Evolutionary conservation across 805 yeast genomes (phyloP).

Genomic region (Brettanomyces sp.): DNA sequence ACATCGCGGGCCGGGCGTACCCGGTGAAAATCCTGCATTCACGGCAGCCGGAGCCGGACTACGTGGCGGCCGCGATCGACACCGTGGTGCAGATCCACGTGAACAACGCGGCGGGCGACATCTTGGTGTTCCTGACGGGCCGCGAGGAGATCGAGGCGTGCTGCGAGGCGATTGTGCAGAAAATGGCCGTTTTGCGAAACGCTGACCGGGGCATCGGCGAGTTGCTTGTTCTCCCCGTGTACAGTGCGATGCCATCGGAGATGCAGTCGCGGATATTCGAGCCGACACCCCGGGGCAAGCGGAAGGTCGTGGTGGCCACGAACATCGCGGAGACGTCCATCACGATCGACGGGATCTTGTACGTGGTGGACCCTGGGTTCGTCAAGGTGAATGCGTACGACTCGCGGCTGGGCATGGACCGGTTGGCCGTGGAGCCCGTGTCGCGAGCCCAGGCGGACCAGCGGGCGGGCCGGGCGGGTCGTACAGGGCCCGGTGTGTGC

Average conservation of each 20-base stretch:
- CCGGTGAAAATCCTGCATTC: slow-evolving; percentile 84
- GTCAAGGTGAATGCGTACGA: slow-evolving; percentile 86
- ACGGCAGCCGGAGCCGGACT: slow-evolving; percentile 77
- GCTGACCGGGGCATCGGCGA: slow-evolving; percentile 39
- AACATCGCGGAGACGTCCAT: slow-evolving; percentile 96
- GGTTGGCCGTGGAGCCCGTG: slow-evolving; percentile 72
- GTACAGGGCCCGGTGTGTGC: slow-evolving; percentile 94
- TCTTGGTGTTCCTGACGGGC: slow-evolving; percentile 78
- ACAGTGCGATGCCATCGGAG: slow-evolving; percentile 86
- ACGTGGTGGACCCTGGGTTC: slow-evolving; percentile 91
- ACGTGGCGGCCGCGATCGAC: slow-evolving; percentile 73
- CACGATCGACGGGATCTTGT: slow-evolving; percentile 88
- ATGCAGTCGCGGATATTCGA: slow-evolving; percentile 84
- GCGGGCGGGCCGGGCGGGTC: slow-evolving; percentile 94
- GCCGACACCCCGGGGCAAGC: slow-evolving; percentile 70
- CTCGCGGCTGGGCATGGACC: slow-evolving; percentile 85
- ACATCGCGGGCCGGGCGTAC: slow-evolving; percentile 82
- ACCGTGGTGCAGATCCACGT: slow-evolving; percentile 81
- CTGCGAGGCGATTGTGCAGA: slow-evolving; percentile 61
- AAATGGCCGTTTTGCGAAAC: slow-evolving; percentile 55
- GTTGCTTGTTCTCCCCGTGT: slow-evolving; percentile 74
- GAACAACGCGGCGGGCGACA: slow-evolving; percentile 71
- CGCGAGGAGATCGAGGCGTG: slow-evolving; percentile 93
- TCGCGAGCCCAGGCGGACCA: slow-evolving; percentile 96
- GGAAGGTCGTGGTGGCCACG: slow-evolving; percentile 91